phyloP scores from a whole-genome alignment of 768 basidiomycete genomes.

The Rhodotorula kratochvilovae region DNA sequence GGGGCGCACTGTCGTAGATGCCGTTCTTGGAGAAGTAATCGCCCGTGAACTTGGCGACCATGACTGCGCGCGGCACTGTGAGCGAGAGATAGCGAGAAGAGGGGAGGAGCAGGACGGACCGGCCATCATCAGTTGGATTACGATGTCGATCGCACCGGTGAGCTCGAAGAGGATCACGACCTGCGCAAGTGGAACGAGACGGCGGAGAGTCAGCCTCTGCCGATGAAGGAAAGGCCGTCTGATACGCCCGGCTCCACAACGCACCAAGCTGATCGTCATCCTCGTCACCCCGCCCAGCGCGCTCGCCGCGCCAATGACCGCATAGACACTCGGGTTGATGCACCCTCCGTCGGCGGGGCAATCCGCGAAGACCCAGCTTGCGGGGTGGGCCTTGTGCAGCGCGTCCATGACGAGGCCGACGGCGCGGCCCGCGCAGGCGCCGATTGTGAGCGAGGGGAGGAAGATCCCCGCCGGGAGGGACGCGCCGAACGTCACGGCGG shows the following conservation, averaged over 20 bases:
- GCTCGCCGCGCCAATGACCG: constrained; percentile 72
- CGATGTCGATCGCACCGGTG: constrained; percentile 87
- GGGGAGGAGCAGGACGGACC: constrained; percentile 66
- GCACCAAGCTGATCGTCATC: constrained; percentile 67
- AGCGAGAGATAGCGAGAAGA: constrained; percentile 46
- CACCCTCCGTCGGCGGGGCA: constrained; percentile 64
- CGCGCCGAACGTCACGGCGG: constrained; percentile 87
- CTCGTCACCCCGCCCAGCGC: constrained; percentile 87
- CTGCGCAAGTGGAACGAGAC: constrained; percentile 45
- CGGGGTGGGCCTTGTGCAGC: constrained; percentile 63
- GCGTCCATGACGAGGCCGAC: constrained; percentile 76
- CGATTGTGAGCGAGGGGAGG: constrained; percentile 89
- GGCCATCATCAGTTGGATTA: constrained; percentile 49
- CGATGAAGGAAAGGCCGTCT: background rate
- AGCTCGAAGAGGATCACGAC: constrained; percentile 88
- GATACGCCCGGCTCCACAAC: background rate
- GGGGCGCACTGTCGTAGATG: constrained; percentile 82
- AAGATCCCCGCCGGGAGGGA: constrained; percentile 91
- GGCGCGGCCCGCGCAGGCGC: constrained; percentile 86
- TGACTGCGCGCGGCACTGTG: constrained; percentile 48
- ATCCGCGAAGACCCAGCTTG: constrained; percentile 59
- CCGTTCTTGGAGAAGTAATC: constrained; percentile 86
- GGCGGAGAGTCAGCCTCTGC: background rate
- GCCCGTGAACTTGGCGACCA: constrained; percentile 90
- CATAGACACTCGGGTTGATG: constrained; percentile 67